Base-by-base conservation (phyloP, 257 asterid genomes). In the Primulina eburnea region DNA sequence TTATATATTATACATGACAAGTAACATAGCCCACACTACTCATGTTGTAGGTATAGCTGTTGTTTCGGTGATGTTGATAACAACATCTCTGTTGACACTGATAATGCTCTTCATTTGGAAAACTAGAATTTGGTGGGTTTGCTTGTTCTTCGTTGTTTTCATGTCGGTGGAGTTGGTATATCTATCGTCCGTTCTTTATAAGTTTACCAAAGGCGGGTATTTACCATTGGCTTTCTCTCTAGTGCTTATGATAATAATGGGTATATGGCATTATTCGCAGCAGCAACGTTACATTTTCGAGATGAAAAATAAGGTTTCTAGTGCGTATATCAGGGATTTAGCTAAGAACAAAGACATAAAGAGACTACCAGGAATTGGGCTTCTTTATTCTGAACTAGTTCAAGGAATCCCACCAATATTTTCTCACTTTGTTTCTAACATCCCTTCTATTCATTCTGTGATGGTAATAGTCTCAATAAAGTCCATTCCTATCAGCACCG, bases 101-200 rank as follows among this genome's bases (percentile, higher is more conserved):
- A 83, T 90, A 21, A 90, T 88, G 95, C 67, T 84, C 2, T 67
- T 88, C 56, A 70, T 90, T 11, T 90, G 97, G 97, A 83, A 86
- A 77, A 84, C 87, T 2, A 81, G 75, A 7, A 81, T 86, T 12
- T 83, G 85, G 85, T 71, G 76, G 83, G 81, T 88, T 14, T 26
- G 43, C 2, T 29, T 76, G 14, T 90, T 84, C 76, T 78, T 88
- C 6, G 6, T 60, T 0, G 80, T 75, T 0, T 85, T 83, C 60
- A 53, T 82, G 21, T 40, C 76, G 0, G 3, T 88, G 0, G 95
- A 90, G 72, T 4, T 82, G 0, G 2, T 80, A 12, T 88, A 84
- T 29, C 76, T 88, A 24, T 73, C 93, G 0, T 43, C 97, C 0
- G 91, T 86, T 18, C 76, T 90, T 0, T 82, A 84, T 70, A 88